Percentiles rank a stretch among this genome's conserved stretches.
phyloP scores from a whole-genome alignment of 176 grass and related monocot genomes.

The Olyra latifolia region DNA sequence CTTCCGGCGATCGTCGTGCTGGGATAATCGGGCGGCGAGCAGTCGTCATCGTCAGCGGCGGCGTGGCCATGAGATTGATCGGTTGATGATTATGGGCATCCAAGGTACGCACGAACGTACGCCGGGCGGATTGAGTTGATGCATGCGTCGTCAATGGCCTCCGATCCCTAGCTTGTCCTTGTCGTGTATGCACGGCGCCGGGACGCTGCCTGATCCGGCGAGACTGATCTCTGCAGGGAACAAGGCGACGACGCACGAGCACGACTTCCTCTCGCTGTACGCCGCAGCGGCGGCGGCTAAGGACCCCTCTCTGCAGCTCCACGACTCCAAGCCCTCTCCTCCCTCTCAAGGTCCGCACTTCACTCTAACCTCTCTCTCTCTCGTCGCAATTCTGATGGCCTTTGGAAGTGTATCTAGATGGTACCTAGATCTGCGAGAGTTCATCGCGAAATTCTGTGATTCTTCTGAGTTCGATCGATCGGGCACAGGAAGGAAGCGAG shows the following conservation, averaged over 20 bases:
- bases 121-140: background rate
- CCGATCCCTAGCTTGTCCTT: background rate
- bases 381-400: too few species aligned
- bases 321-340: conserved; percentile 45
- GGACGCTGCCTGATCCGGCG: conserved; percentile 1
- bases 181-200: background rate
- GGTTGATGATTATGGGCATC: conserved; percentile 59
- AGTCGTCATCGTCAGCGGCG: background rate
- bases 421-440: conserved; percentile 9
- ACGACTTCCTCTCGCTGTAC: conserved; percentile 86
- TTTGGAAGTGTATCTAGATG: too few species aligned
- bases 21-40: background rate
- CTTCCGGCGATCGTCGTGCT: background rate
- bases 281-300: conserved; percentile 21
- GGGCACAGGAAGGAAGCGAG: background rate
- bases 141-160: background rate
- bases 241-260: conserved; percentile 68
- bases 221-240: conserved; percentile 45
- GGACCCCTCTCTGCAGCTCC: conserved; percentile 54
- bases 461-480: background rate
- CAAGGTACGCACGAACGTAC: conserved; percentile 45
- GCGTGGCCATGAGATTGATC: background rate
- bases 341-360: conserved; percentile 49
- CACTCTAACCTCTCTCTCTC: background rate
- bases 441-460: background rate